Evolutionary conservation across 192 early-diverging fungal genomes (phyloP).

Genomic region (Coemansia sp.): DNA sequence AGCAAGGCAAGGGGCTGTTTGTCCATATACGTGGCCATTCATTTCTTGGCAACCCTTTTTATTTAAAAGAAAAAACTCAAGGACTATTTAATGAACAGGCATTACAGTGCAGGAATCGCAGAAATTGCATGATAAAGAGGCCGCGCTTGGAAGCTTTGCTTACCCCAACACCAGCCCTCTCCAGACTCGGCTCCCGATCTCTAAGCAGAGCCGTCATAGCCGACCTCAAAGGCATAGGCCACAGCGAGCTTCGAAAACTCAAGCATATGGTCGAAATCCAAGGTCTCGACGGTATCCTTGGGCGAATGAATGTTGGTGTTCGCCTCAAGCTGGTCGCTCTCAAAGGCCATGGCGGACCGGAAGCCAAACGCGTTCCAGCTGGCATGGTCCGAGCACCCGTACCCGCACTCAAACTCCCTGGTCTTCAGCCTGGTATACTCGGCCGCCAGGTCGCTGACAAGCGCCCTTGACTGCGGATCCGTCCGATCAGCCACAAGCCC

Average conservation of each 20-base stretch:
- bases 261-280: conserved; percentile 84
- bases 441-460: conserved; percentile 59
- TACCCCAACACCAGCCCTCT: too few species aligned
- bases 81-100: too few species aligned
- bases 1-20: too few species aligned
- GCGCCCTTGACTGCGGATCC: conserved; percentile 56
- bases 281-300: conserved; percentile 68
- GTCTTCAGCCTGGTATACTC: conserved; percentile 68
- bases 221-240: conserved; percentile 84
- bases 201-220: conserved; percentile 16
- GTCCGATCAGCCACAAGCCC: conserved; percentile 84
- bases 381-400: conserved; percentile 87
- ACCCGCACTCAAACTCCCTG: conserved; percentile 80
- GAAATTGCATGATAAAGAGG: too few species aligned
- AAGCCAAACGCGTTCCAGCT: conserved; percentile 87
- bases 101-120: too few species aligned
- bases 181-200: too few species aligned
- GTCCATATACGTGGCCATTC: too few species aligned
- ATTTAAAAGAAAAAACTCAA: too few species aligned
- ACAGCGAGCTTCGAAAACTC: conserved; percentile 83
- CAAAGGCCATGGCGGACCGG: conserved; percentile 80
- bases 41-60: too few species aligned
- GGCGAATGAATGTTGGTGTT: conserved; percentile 84
- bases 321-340: conserved; percentile 65
- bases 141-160: too few species aligned